Percentiles rank a stretch among this genome's conserved stretches.
These are phyloP conservation scores for Claviceps maximensis DNA, from an alignment of 2,329 filamentous ascomycete species.

Conservation along the genomic window DNA sequence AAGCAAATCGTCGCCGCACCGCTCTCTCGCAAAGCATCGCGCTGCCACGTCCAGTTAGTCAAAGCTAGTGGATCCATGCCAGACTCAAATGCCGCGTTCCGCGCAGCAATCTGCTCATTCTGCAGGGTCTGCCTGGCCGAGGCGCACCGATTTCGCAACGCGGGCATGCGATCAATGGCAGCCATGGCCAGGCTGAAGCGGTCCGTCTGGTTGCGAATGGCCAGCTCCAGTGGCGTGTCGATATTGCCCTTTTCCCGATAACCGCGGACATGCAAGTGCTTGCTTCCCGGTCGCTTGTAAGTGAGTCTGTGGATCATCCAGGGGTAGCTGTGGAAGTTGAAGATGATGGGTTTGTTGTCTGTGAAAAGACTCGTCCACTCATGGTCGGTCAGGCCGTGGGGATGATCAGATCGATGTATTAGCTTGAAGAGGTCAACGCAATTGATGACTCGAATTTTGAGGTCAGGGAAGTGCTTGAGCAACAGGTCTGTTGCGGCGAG, in stretches of 20 bases:
- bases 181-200: conserved; percentile 65
- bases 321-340: conserved; percentile 77
- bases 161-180: conserved; percentile 55
- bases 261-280: conserved; percentile 60
- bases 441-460: conserved; percentile 71
- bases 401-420: conserved; percentile 55
- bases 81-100: conserved; percentile 52
- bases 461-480: conserved; percentile 53
- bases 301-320: conserved; percentile 68
- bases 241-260: conserved; percentile 80
- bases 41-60: conserved; percentile 54
- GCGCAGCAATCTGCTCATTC: conserved; percentile 50
- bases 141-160: conserved; percentile 49
- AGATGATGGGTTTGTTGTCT: conserved; percentile 56
- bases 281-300: conserved; percentile 57
- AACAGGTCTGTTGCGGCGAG: conserved; percentile 63
- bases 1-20: conserved; percentile 5
- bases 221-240: conserved; percentile 65
- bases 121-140: conserved; percentile 49
- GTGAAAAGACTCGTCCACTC: conserved; percentile 64
- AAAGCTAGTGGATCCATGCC: conserved; percentile 57
- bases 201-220: conserved; percentile 66
- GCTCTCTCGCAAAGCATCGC: conserved; percentile 26
- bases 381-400: conserved; percentile 53
- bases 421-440: conserved; percentile 72